phyloP scores from a whole-genome alignment of 2,329 filamentous ascomycete genomes.

The Tricladium varicosporioides region DNA sequence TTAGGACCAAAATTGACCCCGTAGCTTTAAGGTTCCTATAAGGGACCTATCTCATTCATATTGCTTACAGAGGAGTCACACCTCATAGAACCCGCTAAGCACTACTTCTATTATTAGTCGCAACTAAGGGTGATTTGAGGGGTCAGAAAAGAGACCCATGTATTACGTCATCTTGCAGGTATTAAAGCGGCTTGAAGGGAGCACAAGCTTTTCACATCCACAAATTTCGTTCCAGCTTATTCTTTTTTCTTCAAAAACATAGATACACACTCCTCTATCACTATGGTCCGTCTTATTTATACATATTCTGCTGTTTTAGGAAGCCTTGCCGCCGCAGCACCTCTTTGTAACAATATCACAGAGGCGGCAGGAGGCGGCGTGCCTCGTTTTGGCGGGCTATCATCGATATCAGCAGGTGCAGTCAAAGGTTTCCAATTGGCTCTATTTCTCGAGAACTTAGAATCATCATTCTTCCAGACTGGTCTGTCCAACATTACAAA shows the following conservation, averaged over 20 bases:
- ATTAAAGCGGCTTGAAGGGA: too few species aligned
- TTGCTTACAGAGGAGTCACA: too few species aligned
- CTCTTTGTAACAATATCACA: conserved; percentile 7
- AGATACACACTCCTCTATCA: not conserved
- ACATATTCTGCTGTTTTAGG: conserved; percentile 5
- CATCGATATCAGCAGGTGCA: conserved; percentile 8
- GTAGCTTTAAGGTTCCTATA: too few species aligned
- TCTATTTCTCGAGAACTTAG: conserved; percentile 16
- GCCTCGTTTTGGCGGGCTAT: conserved; percentile 2
- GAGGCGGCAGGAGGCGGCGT: conserved; percentile 6
- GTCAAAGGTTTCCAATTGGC: conserved; percentile 9
- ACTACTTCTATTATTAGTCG: too few species aligned
- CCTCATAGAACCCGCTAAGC: too few species aligned
- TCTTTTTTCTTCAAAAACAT: not conserved
- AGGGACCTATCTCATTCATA: too few species aligned
- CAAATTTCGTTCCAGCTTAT: not conserved
- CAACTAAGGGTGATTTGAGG: too few species aligned
- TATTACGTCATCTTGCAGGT: too few species aligned
- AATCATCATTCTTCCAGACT: conserved; percentile 8
- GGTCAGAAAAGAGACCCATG: too few species aligned
- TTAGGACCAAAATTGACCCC: too few species aligned
- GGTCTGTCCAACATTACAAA: conserved; percentile 14
- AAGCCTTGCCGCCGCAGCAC: not conserved
- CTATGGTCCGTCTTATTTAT: conserved; percentile 5
- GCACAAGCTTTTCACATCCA: too few species aligned